Conservation (phyloP, 345 rosid genomes). For the Pistacia integerrima region DNA sequence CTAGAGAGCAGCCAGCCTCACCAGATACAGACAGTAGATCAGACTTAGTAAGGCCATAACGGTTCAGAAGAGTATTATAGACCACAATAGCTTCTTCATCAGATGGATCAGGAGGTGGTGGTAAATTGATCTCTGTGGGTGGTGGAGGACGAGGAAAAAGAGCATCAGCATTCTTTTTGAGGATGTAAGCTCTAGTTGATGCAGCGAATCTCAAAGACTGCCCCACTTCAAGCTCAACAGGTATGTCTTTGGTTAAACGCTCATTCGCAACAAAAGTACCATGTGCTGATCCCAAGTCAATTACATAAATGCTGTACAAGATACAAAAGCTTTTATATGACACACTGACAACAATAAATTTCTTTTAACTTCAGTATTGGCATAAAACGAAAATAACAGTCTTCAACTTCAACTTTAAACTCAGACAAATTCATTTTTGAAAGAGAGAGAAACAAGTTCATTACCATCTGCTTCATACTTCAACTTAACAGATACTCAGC, state of each 20-base stretch:
- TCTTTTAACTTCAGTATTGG: neutral
- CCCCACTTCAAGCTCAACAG: constrained; percentile 71
- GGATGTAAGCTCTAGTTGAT: constrained; percentile 77
- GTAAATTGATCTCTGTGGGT: constrained; percentile 66
- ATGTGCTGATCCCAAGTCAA: constrained; percentile 78
- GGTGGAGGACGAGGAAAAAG: constrained; percentile 67
- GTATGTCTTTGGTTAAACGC: constrained; percentile 69
- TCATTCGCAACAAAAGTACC: constrained; percentile 95
- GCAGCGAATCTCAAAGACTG: constrained; percentile 94
- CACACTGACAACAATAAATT: neutral
- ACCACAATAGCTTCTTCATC: constrained; percentile 86
- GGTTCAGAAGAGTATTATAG: constrained; percentile 83
- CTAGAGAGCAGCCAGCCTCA: constrained; percentile 28
- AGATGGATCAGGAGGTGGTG: constrained; percentile 75
- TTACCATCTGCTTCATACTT: neutral
- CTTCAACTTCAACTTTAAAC: neutral
- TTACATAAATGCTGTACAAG: constrained; percentile 63
- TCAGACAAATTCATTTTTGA: neutral
- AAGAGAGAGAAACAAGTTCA: neutral
- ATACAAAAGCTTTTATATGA: constrained; percentile 9
- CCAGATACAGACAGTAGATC: constrained; percentile 26
- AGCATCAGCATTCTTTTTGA: constrained; percentile 85
- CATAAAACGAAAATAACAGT: neutral
- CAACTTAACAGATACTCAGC: neutral
- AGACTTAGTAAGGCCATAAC: constrained; percentile 58